Evolutionary conservation across 371 early-diverging fungal species (phyloP), one percentile per base, ranked within the genome.

Genomic region (Actinomucor elegans): DNA sequence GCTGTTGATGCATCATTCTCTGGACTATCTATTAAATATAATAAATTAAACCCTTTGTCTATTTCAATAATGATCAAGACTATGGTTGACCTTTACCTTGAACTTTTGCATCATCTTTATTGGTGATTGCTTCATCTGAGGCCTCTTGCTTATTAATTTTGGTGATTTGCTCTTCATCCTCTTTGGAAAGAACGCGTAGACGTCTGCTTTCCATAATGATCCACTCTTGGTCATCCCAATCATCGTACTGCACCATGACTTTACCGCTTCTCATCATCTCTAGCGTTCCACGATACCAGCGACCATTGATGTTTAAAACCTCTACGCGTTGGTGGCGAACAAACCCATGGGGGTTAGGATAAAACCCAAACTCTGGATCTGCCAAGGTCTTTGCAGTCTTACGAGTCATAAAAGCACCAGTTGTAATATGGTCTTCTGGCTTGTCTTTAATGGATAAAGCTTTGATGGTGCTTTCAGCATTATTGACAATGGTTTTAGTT

Each of bases 201-300:
- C 83, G 69, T 23, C 72, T 65, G 42, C 85, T 85, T 15, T 78
- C 85, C 50, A 77, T 71, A 6, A 75, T 75, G n/a, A 85, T 67
- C 86, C 86, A 85, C 48, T 85, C 85, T 45, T 77, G 72, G 8
- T 71, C 55, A 11, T 73, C 70, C 83, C 85, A 84, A 15, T 76
- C 85, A 26, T 63, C 61, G 51, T 83, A 85, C 20, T 53, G 59
- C 1, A 84, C 70, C 40, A 67, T 69, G 28, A 85, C 80, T 60
- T 69, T 79, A 3, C 72, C 68, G 11, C 62, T 63, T 20, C 76
- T 46, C 63, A 83, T 64, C 38, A 58, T 64, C 8, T 71, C 69
- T 42, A 85, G 60, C 1, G 57, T 32, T 10, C 79, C 86, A 14
- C 66, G 74, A 35, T 81, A 75, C 80, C 75, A 77, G n/a, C 54